Evolutionary conservation across 805 yeast species (phyloP).

Genomic region (Candida qinlingensis): DNA sequence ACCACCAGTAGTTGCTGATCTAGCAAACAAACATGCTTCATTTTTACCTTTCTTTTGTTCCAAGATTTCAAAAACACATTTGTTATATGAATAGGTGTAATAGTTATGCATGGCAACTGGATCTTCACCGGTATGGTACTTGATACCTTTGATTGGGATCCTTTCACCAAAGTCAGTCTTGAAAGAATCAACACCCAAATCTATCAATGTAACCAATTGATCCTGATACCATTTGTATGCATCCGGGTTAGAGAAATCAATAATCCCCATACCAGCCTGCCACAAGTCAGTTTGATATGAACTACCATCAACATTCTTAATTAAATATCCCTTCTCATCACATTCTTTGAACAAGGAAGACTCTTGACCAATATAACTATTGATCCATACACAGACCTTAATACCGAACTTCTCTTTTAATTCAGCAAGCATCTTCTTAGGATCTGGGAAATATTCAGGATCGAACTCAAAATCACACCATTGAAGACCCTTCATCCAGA

Average conservation of each 20-base stretch:
- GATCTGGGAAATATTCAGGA: conserved; percentile 20
- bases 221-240: conserved; percentile 19
- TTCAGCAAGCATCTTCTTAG: conserved; percentile 23
- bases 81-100: conserved; percentile 19
- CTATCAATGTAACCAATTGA: conserved; percentile 13
- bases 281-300: conserved; percentile 20
- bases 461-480: conserved; percentile 23
- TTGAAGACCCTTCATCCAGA: conserved; percentile 22
- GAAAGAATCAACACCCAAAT: conserved; percentile 21
- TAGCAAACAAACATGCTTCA: conserved; percentile 19
- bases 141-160: conserved; percentile 18
- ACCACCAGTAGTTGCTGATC: conserved; percentile 22
- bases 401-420: conserved; percentile 33
- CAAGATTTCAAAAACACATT: conserved; percentile 19
- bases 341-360: conserved; percentile 15
- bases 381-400: conserved; percentile 26
- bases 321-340: conserved; percentile 17
- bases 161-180: conserved; percentile 23
- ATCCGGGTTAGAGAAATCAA: conserved; percentile 20
- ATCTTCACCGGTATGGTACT: conserved; percentile 12
- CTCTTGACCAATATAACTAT: conserved; percentile 20
- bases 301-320: conserved; percentile 16
- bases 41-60: conserved; percentile 18
- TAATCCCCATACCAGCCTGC: conserved; percentile 23
- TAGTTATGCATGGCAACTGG: conserved; percentile 19